Conservation (phyloP, 192 early-diverging fungal genomes). For the Bifiguratus adelaidae region DNA sequence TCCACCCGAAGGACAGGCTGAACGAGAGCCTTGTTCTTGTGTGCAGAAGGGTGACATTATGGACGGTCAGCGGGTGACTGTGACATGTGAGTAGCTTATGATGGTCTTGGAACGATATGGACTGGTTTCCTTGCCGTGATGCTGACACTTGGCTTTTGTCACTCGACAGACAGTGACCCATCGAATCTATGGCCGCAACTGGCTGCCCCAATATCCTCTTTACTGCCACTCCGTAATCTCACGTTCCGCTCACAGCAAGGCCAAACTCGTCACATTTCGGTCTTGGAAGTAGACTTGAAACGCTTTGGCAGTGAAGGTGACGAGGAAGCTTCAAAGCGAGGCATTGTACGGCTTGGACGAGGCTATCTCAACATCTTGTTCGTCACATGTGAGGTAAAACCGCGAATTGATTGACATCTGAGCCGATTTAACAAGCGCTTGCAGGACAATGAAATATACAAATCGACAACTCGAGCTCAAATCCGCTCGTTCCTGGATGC, state of each 20-base stretch:
- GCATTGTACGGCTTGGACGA: too few relatives aligned
- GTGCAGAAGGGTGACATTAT: background rate
- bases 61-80: slow-evolving; percentile 22
- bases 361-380: slow-evolving; percentile 72
- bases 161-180: slow-evolving; percentile 34
- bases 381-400: slow-evolving; percentile 61
- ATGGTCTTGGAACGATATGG: background rate
- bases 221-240: slow-evolving; percentile 73
- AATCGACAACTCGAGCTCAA: slow-evolving; percentile 43
- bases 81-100: slow-evolving; percentile 20
- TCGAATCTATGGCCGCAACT: slow-evolving; percentile 51
- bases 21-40: too few relatives aligned
- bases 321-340: too few relatives aligned
- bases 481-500: slow-evolving; percentile 73
- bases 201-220: slow-evolving; percentile 43
- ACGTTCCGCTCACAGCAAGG: slow-evolving; percentile 62
- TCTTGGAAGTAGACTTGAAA: slow-evolving; percentile 44
- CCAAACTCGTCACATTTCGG: slow-evolving; percentile 42
- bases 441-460: slow-evolving; percentile 75
- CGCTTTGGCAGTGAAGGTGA: slow-evolving; percentile 46
- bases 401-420: background rate
- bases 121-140: background rate
- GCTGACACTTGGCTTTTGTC: background rate
- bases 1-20: too few relatives aligned
- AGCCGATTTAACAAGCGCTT: background rate